Evolutionary conservation across 2,329 filamentous ascomycete genomes (phyloP).

Genomic region (Ophiocordyceps polyrhachis-furcata): DNA sequence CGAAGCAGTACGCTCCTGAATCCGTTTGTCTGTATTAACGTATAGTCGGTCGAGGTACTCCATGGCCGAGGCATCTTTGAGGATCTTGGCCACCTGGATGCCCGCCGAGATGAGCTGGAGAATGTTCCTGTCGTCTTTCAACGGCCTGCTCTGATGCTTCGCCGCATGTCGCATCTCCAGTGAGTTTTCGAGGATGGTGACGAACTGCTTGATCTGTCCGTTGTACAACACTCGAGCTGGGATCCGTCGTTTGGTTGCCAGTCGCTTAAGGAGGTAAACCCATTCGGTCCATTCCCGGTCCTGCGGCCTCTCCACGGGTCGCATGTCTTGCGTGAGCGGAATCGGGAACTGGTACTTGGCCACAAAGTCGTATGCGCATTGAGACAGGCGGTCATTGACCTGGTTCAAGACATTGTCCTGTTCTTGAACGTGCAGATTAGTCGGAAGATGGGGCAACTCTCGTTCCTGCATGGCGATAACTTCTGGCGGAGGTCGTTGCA

Average conservation of each 20-base stretch:
- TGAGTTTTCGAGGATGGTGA: constrained; percentile 75
- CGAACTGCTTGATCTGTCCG: constrained; percentile 79
- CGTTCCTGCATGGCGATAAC: constrained; percentile 60
- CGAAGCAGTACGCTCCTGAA: constrained; percentile 41
- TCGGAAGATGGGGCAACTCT: constrained; percentile 65
- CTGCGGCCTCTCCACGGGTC: constrained; percentile 52
- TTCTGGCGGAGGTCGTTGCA: constrained; percentile 52
- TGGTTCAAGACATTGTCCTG: constrained; percentile 64
- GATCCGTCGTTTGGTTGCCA: constrained; percentile 73
- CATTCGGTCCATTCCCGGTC: constrained; percentile 84
- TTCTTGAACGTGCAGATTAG: constrained; percentile 65
- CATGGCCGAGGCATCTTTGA: constrained; percentile 73
- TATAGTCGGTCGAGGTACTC: constrained; percentile 66
- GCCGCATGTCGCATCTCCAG: constrained; percentile 75
- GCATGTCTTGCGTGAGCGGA: constrained; percentile 65
- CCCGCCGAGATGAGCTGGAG: constrained; percentile 75
- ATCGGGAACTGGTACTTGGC: constrained; percentile 85
- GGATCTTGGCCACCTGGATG: constrained; percentile 71
- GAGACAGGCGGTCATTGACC: constrained; percentile 70
- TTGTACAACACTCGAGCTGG: constrained; percentile 72
- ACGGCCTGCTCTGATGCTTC: constrained; percentile 62
- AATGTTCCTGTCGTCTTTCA: constrained; percentile 80
- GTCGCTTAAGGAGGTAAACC: constrained; percentile 70
- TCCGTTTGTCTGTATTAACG: constrained; percentile 61
- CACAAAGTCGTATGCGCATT: constrained; percentile 78